These are phyloP conservation scores for Agaricus subrufescens DNA, from an alignment of 768 basidiomycete species.

Conservation along the genomic window DNA sequence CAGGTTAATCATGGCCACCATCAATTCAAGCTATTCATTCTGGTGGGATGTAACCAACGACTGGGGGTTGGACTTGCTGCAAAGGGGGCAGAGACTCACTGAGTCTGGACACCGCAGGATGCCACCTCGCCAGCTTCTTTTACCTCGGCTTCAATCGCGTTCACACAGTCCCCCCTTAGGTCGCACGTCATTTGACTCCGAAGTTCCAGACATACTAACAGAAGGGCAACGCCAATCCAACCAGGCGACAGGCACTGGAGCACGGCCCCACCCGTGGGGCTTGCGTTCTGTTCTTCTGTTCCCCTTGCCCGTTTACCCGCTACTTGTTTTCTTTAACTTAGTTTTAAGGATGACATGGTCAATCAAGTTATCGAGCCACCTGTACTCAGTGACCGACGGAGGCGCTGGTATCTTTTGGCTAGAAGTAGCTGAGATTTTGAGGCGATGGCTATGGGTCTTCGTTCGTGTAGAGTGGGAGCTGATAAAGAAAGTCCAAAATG, in stretches of 20 bases:
- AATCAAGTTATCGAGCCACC: conserved; percentile 82
- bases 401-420: conserved; percentile 84
- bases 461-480: conserved; percentile 96
- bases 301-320: conserved; percentile 80
- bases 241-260: conserved; percentile 21
- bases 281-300: conserved; percentile 74
- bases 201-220: conserved; percentile 14
- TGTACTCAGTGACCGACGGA: conserved; percentile 75
- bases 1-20: conserved; percentile 78
- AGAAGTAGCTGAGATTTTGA: conserved; percentile 82
- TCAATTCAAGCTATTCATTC: conserved; percentile 94
- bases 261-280: conserved; percentile 51
- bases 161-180: conserved; percentile 27
- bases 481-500: conserved; percentile 47
- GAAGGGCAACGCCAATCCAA: conserved; percentile 17
- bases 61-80: conserved; percentile 86
- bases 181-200: conserved; percentile 15
- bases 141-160: conserved; percentile 36
- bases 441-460: conserved; percentile 99
- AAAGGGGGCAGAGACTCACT: conserved; percentile 22
- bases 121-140: conserved; percentile 39
- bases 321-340: conserved; percentile 78
- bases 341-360: conserved; percentile 92
- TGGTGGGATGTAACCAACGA: conserved; percentile 99
- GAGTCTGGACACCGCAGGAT: conserved; percentile 19